These are phyloP conservation scores for Volvox africanus DNA, from an alignment of 139 green algal genomes.

Conservation along the genomic window DNA sequence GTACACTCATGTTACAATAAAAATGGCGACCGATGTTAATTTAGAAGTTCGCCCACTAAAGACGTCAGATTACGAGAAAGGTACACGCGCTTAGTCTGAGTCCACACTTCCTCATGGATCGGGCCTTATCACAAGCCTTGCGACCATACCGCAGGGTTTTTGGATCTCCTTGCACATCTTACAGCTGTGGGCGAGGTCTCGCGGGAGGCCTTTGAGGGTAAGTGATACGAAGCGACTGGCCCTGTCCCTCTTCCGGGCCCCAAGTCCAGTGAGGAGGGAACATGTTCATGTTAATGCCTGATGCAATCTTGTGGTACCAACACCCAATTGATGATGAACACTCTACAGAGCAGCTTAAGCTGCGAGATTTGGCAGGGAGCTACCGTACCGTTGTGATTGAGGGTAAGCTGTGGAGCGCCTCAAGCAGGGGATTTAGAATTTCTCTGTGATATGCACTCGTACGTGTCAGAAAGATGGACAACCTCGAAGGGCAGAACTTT, in stretches of 20 bases:
- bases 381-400: conserved; percentile 29
- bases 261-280: too few species aligned
- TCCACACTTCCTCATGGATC: too few species aligned
- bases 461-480: too few species aligned
- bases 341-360: not conserved
- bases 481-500: too few species aligned
- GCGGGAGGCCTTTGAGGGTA: conserved; percentile 69
- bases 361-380: not conserved
- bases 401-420: not conserved
- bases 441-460: too few species aligned
- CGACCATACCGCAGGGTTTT: conserved; percentile 71
- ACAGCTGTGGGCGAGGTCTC: conserved; percentile 83
- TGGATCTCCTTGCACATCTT: conserved; percentile 83
- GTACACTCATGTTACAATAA: not conserved
- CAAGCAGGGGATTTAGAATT: too few species aligned
- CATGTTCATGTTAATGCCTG: too few species aligned
- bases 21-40: not conserved
- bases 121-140: not conserved
- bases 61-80: conserved; percentile 58
- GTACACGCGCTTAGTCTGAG: not conserved
- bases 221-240: not conserved
- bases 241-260: too few species aligned
- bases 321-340: not conserved
- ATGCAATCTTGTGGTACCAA: too few species aligned
- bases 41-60: conserved; percentile 49